Evolutionary conservation across 805 yeast genomes (phyloP).

Genomic region (Cyberlindnera maritima): DNA sequence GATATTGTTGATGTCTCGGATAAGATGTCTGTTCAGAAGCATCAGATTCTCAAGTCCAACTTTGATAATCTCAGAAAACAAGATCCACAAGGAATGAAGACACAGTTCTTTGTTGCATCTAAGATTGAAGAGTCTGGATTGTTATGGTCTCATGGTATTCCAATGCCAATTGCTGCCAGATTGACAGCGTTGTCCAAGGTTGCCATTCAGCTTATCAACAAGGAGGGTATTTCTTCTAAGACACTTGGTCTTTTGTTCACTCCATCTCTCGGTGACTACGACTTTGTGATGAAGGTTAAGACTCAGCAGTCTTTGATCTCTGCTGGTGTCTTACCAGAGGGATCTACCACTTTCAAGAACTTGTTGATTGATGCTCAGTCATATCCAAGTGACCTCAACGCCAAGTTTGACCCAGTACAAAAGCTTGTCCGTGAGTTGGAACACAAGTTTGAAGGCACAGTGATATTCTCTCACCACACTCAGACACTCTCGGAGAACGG

Average conservation of each 20-base stretch:
- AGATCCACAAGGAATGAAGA: slow-evolving; percentile 79
- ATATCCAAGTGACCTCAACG: slow-evolving; percentile 38
- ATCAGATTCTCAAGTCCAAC: slow-evolving; percentile 58
- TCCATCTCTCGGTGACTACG: slow-evolving; percentile 83
- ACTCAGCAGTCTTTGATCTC: slow-evolving; percentile 40
- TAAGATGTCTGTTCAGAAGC: slow-evolving; percentile 55
- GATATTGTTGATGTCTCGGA: slow-evolving; percentile 46
- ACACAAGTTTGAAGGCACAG: slow-evolving; percentile 59
- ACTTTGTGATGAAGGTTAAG: slow-evolving; percentile 66
- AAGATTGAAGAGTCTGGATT: slow-evolving; percentile 85
- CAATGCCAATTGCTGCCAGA: slow-evolving; percentile 80
- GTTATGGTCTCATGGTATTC: slow-evolving; percentile 67
- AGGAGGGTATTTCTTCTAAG: slow-evolving; percentile 40
- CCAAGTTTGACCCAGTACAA: slow-evolving; percentile 58
- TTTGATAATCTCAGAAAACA: slow-evolving; percentile 66
- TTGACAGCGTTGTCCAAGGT: slow-evolving; percentile 83
- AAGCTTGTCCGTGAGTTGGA: slow-evolving; percentile 60
- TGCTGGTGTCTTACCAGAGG: slow-evolving; percentile 49
- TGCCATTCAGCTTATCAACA: slow-evolving; percentile 53
- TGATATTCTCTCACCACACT: slow-evolving; percentile 65
- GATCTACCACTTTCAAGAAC: slow-evolving; percentile 57
- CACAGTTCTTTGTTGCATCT: slow-evolving; percentile 81
- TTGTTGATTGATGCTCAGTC: slow-evolving; percentile 33
- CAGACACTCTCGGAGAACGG: slow-evolving; percentile 53
- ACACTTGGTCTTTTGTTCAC: slow-evolving; percentile 62